Evolutionary conservation across 2,329 filamentous ascomycete genomes (phyloP), one percentile per base, ranked within the genome.

Genomic region (Fusarium sp.): DNA sequence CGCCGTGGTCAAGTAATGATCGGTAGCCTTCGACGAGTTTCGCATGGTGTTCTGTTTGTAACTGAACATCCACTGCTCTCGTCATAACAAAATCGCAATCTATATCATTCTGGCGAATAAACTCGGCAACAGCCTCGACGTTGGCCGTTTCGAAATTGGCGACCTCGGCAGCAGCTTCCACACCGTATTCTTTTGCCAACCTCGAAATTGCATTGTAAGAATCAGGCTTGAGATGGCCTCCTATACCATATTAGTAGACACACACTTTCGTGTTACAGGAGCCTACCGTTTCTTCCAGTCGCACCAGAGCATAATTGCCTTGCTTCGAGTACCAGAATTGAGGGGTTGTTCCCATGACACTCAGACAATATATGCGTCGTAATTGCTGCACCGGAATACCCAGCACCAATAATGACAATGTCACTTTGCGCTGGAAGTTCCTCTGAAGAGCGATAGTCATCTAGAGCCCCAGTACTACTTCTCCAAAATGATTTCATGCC

Each of bases 401-500:
- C 84, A 14, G 81, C 79, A 1, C 83, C 84, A 11, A 85, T 78
- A 35, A 85, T 80, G n/a, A 80, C 76, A 51, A 85, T 78, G 46
- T 85, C 82, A 27, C 75, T 77, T 32, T 79, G 60, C 1, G 66
- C 41, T 0, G 82, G 83, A 1, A 85, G 30, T 2, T 30, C 6
- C 3, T 8, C 1, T 1, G 55, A 53, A 0, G 58, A 64, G 1
- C 53, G 56, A 27, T 52, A 14, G 3, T 41, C 25, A 13, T 70
- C 62, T 2, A 70, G n/a, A 3, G 22, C 6, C 10, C 57, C 50
- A 0, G 44, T 52, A 4, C 46, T 8, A 2, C 17, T 22, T 7
- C 67, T 47, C 67, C 67, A 70, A 17, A 68, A 70, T 4, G 62
- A 61, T 1, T 9, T 10, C 58, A 63, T 70, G 4, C 57, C 62